phyloP scores from a whole-genome alignment of 352 stramenopile species.

The Phytopythium aichiense region DNA sequence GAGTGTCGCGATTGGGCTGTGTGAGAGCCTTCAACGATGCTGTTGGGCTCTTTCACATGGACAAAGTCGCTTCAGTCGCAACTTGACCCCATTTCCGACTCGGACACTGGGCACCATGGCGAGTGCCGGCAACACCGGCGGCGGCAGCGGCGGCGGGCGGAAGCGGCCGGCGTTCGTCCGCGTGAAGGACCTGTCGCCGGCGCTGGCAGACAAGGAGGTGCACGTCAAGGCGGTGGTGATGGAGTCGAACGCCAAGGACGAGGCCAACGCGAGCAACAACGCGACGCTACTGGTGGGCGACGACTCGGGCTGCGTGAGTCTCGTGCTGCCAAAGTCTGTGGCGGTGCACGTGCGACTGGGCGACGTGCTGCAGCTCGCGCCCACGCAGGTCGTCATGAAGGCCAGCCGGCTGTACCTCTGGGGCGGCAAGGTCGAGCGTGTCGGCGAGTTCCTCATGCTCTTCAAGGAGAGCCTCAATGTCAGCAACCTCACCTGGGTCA shows the following conservation, averaged over 20 bases:
- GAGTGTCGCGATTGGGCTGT: neutral
- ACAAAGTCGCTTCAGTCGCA: neutral
- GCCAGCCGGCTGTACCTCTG: conserved; percentile 74
- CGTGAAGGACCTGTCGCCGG: conserved; percentile 69
- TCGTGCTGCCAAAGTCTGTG: conserved; percentile 71
- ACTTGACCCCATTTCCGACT: neutral
- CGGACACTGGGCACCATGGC: conserved; percentile 1
- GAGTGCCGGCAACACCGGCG: conserved; percentile 3
- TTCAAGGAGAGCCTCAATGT: conserved; percentile 85
- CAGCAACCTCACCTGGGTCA: conserved; percentile 80
- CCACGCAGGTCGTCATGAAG: conserved; percentile 77
- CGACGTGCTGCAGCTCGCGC: conserved; percentile 66
- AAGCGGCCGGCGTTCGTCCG: conserved; percentile 60
- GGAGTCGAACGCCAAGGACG: conserved; percentile 81
- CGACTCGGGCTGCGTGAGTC: conserved; percentile 73
- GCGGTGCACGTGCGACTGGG: conserved; percentile 66
- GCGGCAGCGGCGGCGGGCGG: conserved; percentile 11
- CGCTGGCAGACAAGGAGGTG: conserved; percentile 54
- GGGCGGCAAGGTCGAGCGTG: conserved; percentile 77
- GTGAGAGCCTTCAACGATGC: neutral
- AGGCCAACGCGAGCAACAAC: conserved; percentile 67
- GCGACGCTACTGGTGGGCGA: conserved; percentile 81
- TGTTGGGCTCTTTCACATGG: neutral
- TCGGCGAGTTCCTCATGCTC: conserved; percentile 81
- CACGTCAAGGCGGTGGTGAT: conserved; percentile 79